These are phyloP conservation scores for Graphilbum ipis-grandicollis DNA, from an alignment of 2,329 filamentous ascomycete species.

Conservation along the genomic window DNA sequence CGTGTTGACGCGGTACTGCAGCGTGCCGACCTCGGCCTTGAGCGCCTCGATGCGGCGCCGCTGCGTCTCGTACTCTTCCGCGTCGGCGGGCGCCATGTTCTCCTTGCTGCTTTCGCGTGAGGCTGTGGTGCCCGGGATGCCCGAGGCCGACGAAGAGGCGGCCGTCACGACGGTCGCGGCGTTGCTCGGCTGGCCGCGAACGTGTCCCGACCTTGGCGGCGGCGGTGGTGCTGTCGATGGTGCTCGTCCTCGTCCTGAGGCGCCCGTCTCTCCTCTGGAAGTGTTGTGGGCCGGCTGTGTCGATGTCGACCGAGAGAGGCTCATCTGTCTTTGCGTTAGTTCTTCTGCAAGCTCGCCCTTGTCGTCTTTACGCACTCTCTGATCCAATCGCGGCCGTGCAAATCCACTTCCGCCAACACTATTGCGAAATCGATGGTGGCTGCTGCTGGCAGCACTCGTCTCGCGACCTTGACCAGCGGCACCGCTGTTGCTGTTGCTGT, in stretches of 20 bases:
- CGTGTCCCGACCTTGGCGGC: no score
- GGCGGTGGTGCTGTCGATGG: no score
- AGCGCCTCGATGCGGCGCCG: constrained; percentile 53
- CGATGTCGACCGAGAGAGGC: constrained; percentile 12
- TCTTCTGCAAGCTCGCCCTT: no score
- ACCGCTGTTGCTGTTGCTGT: not conserved
- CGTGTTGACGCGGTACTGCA: constrained; percentile 77
- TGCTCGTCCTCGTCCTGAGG: no score
- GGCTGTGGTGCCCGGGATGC: constrained; percentile 5
- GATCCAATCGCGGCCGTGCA: no score
- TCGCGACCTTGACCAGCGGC: not conserved
- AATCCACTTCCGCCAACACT: not conserved
- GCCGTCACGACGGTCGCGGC: constrained; percentile 7
- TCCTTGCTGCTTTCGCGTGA: constrained; percentile 42
- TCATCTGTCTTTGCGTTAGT: constrained; percentile 11
- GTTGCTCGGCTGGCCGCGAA: no score
- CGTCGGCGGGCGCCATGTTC: constrained; percentile 39
- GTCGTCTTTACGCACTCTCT: no score
- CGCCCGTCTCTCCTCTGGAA: constrained; percentile 20
- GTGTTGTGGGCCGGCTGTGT: constrained; percentile 20
- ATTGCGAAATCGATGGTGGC: not conserved
- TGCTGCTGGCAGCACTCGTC: not conserved
- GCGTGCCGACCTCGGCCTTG: constrained; percentile 73
- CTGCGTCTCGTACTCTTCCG: constrained; percentile 41
- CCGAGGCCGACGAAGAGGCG: no score